Conservation (phyloP, 306 rosid species). For the Malus sylvestris region DNA sequence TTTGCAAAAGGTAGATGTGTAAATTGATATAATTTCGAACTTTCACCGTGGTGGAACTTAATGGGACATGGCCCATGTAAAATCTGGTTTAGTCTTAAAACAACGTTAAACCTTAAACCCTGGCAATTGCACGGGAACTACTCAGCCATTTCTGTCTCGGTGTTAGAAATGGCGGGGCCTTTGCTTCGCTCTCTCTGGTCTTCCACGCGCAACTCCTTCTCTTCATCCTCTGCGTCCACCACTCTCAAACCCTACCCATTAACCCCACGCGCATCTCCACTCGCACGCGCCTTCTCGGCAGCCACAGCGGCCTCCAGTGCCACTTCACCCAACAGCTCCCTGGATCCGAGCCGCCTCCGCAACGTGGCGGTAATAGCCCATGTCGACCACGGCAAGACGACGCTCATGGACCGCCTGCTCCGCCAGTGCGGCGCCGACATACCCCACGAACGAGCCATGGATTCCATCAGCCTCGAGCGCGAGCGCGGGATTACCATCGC, state of each 20-base stretch:
- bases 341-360: slow-evolving; percentile 70
- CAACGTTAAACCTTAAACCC: neutral
- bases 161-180: slow-evolving; percentile 61
- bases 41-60: no score
- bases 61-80: neutral
- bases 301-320: slow-evolving; percentile 34
- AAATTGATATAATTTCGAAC: no score
- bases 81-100: neutral
- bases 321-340: slow-evolving; percentile 16
- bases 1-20: no score
- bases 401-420: slow-evolving; percentile 97
- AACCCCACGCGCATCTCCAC: slow-evolving; percentile 11
- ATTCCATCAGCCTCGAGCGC: slow-evolving; percentile 77
- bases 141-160: neutral
- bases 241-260: slow-evolving; percentile 7
- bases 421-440: slow-evolving; percentile 98
- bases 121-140: neutral
- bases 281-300: slow-evolving; percentile 56
- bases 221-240: slow-evolving; percentile 26
- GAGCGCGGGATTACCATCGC: slow-evolving; percentile 96
- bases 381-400: slow-evolving; percentile 97
- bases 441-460: slow-evolving; percentile 98
- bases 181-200: slow-evolving; percentile 71
- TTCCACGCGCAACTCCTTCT: slow-evolving; percentile 41
- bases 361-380: slow-evolving; percentile 96